phyloP scores from a whole-genome alignment of 108 stramenopile genomes.

The Fragilaria radians region DNA sequence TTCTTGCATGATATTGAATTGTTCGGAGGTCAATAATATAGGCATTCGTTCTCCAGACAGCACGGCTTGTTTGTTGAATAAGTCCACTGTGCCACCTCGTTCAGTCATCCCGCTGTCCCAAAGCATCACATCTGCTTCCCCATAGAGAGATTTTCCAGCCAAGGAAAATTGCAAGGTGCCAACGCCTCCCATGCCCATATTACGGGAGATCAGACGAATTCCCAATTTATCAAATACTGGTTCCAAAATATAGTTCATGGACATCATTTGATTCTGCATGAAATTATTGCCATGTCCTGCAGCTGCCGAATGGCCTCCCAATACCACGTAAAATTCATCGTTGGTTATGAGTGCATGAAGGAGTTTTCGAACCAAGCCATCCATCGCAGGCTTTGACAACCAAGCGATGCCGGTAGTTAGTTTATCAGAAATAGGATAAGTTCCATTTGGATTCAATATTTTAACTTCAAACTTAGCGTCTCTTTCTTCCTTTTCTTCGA shows the following conservation, averaged over 20 bases:
- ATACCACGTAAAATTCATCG: constrained; percentile 65
- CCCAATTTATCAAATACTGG: constrained; percentile 71
- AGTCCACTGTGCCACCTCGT: constrained; percentile 26
- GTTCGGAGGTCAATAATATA: constrained; percentile 45
- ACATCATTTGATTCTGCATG: constrained; percentile 64
- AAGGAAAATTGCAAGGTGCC: constrained; percentile 46
- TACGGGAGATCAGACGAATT: constrained; percentile 54
- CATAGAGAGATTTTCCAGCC: constrained; percentile 60
- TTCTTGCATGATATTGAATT: constrained; percentile 56
- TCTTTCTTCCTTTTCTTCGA: constrained; percentile 27
- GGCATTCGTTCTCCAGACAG: constrained; percentile 50
- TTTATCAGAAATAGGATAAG: too few species aligned
- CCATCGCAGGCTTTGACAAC: constrained; percentile 59
- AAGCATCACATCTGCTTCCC: constrained; percentile 66
- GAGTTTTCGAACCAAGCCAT: constrained; percentile 66
- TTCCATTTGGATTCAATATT: constrained; percentile 21
- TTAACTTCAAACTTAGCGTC: constrained; percentile 12
- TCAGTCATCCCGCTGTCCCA: constrained; percentile 61
- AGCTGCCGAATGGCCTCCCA: constrained; percentile 49
- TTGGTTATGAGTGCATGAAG: constrained; percentile 85
- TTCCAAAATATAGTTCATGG: constrained; percentile 51
- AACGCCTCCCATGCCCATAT: constrained; percentile 56
- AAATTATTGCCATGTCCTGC: constrained; percentile 68
- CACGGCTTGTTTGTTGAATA: constrained; percentile 66
- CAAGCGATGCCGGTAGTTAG: too few species aligned